Percentiles rank a stretch among this genome's conserved stretches.
Conservation (phyloP, 768 basidiomycete genomes). For the Xanthoconium purpureum region DNA sequence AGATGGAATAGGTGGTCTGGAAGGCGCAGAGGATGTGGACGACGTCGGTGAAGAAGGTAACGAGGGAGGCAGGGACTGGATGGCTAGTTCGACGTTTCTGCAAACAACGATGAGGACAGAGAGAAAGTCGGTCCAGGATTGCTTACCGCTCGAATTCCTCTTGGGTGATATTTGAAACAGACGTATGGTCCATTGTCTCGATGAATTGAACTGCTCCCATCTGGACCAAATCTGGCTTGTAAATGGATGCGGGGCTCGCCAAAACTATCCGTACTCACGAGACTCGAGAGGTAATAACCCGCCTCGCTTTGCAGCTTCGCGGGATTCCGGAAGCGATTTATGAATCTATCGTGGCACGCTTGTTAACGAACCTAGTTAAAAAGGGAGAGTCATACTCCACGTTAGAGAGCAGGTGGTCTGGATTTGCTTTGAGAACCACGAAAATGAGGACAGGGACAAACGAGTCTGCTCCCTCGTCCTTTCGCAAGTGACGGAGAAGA, state of each 20-base stretch:
- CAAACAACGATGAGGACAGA: conserved; percentile 4
- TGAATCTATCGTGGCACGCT: conserved; percentile 58
- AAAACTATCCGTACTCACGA: conserved; percentile 49
- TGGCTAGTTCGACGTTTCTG: conserved; percentile 60
- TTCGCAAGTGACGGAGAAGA: conserved; percentile 80
- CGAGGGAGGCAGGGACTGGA: conserved; percentile 43
- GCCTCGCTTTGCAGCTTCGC: conserved; percentile 90
- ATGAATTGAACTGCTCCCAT: conserved; percentile 97
- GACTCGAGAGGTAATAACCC: conserved; percentile 94
- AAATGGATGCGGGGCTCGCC: neutral
- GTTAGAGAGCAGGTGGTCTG: conserved; percentile 89
- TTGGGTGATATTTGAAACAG: conserved; percentile 89
- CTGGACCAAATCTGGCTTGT: conserved; percentile 38
- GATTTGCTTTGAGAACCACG: conserved; percentile 92
- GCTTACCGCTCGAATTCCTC: conserved; percentile 83
- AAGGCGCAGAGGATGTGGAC: conserved; percentile 35
- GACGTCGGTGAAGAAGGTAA: conserved; percentile 32
- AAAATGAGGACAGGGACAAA: conserved; percentile 95
- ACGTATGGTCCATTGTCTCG: conserved; percentile 96
- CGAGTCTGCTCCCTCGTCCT: conserved; percentile 87
- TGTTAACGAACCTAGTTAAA: neutral
- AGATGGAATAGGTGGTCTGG: conserved; percentile 33
- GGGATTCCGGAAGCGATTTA: conserved; percentile 91
- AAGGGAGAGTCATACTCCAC: conserved; percentile 64
- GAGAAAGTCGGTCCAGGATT: conserved; percentile 10